phyloP scores from a whole-genome alignment of 179 eudicot genomes.

The Monotropa hypopitys region DNA sequence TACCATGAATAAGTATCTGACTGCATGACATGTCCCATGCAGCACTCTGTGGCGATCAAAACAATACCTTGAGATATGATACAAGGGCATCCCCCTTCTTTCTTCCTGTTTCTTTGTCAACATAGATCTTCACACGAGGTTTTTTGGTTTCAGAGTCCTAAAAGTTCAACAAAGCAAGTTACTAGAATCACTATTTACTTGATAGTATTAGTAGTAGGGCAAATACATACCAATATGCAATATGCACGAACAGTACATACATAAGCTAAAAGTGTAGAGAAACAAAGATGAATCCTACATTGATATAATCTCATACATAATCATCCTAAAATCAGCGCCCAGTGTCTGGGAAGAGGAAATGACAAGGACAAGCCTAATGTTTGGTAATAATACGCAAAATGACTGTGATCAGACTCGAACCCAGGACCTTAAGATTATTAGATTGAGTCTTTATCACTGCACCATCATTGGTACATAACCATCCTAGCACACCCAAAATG shows the following conservation, averaged over 20 bases:
- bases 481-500: background rate
- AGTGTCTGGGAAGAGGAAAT: no score
- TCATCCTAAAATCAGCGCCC: no score
- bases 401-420: no score
- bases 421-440: no score
- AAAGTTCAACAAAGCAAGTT: background rate
- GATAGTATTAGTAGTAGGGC: background rate
- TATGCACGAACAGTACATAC: background rate
- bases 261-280: background rate
- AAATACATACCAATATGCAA: background rate
- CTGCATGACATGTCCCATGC: background rate
- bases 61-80: slow-evolving; percentile 71
- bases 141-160: slow-evolving; percentile 91
- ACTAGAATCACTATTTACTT: background rate
- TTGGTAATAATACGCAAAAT: no score
- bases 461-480: no score
- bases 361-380: no score
- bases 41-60: background rate
- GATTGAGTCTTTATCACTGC: no score
- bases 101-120: slow-evolving; percentile 78
- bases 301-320: background rate
- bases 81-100: slow-evolving; percentile 97
- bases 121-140: slow-evolving; percentile 90
- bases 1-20: background rate
- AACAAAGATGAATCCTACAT: background rate